Evolutionary conservation across 139 green algal genomes (phyloP).

Genomic region (Eudorina sp.): DNA sequence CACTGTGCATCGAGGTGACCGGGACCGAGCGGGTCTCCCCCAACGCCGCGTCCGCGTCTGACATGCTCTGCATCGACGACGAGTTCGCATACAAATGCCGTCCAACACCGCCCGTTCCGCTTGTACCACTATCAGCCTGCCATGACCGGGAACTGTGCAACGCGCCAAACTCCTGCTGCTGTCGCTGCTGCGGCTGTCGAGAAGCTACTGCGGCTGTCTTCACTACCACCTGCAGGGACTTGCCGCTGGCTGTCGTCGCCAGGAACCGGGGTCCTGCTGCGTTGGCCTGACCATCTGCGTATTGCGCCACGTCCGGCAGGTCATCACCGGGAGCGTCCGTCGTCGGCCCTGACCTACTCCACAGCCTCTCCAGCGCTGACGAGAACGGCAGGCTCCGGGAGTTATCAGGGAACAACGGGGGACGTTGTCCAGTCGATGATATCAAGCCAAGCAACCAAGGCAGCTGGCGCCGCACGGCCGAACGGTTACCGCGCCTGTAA

Average conservation of each 20-base stretch:
- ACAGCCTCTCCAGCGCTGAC: neutral
- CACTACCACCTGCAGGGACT: conserved; percentile 19
- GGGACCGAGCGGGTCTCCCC: neutral
- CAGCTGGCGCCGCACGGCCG: neutral
- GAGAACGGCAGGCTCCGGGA: neutral
- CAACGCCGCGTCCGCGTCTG: neutral
- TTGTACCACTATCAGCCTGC: neutral
- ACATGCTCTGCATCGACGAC: too few species aligned
- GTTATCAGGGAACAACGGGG: neutral
- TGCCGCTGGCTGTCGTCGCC: conserved; percentile 16
- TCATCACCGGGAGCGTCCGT: neutral
- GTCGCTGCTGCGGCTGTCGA: neutral
- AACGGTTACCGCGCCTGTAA: neutral
- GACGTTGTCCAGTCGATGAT: neutral
- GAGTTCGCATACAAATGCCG: too few species aligned
- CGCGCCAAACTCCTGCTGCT: neutral
- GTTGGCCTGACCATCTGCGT: neutral
- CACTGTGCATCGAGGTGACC: neutral
- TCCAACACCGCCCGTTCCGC: too few species aligned
- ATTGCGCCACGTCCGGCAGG: neutral
- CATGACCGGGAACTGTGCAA: neutral
- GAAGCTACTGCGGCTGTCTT: conserved; percentile 26
- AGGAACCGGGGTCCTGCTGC: neutral
- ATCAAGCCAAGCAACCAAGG: neutral
- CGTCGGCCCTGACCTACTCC: neutral